These are phyloP conservation scores for Lithocarpus polystachyus DNA, from an alignment of 306 rosid genomes.

Conservation along the genomic window DNA sequence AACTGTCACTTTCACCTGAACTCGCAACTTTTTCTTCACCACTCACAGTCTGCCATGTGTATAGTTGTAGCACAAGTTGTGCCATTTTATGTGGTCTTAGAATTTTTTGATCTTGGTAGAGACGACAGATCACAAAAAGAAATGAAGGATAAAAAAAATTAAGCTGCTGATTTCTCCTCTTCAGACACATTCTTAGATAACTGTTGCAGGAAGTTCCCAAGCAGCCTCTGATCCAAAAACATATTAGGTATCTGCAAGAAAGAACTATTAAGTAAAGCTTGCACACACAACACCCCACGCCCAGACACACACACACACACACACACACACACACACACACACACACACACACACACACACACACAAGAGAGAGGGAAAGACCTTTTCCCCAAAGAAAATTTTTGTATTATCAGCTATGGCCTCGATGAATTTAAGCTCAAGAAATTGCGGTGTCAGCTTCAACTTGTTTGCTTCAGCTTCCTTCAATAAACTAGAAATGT, in stretches of 20 bases:
- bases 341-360: no score
- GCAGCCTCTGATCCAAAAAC: conserved; percentile 79
- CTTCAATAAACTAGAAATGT: conserved; percentile 48
- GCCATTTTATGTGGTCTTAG: no score
- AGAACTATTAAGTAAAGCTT: conserved; percentile 23
- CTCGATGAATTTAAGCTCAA: conserved; percentile 79
- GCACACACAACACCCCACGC: background rate
- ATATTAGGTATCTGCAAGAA: conserved; percentile 72
- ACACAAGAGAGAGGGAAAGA: conserved; percentile 8
- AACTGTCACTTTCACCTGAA: no score
- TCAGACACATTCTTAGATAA: conserved; percentile 26
- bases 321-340: no score
- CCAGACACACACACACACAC: no score
- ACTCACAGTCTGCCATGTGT: rapidly evolving
- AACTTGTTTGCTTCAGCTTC: conserved; percentile 94
- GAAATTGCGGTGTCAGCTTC: conserved; percentile 91
- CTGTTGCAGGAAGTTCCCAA: conserved; percentile 68
- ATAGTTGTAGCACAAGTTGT: rapidly evolving
- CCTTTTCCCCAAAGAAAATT: conserved; percentile 98
- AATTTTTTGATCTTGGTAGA: no score
- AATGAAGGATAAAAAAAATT: background rate
- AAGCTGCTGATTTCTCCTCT: conserved; percentile 20
- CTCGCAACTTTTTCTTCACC: rapidly evolving
- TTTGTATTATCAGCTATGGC: conserved; percentile 83
- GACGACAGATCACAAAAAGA: no score